A percentile compares a stretch with the other conserved stretches of the same genome.
These are phyloP conservation scores for Fraxinus excelsior DNA, from an alignment of 257 asterid genomes.

Conservation along the genomic window DNA sequence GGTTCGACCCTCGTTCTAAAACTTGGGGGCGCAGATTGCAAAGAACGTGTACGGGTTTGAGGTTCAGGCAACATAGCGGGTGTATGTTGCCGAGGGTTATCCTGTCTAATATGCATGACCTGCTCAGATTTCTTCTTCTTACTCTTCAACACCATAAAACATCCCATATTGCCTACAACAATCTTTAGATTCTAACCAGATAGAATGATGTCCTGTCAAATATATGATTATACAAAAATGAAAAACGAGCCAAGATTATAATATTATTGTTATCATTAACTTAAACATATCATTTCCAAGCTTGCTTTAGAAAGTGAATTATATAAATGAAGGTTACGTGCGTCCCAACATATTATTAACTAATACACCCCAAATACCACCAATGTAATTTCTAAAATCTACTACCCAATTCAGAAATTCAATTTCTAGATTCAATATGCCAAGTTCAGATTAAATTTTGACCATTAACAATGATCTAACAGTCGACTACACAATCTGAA, in stretches of 20 bases:
- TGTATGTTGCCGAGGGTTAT: constrained; percentile 59
- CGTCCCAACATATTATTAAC: not conserved
- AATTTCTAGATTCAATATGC: not conserved
- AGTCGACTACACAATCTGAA: not conserved
- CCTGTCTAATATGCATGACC: constrained; percentile 41
- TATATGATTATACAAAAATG: not conserved
- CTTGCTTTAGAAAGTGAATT: not conserved
- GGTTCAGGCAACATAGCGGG: constrained; percentile 84
- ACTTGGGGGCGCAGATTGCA: constrained; percentile 94
- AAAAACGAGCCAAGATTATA: constrained; percentile 1
- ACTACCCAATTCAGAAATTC: not conserved
- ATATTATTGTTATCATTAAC: constrained; percentile 3
- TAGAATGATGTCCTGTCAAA: constrained; percentile 34
- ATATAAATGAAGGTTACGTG: not conserved
- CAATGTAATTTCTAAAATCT: not conserved
- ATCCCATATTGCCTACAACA: constrained; percentile 59
- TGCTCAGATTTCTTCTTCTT: constrained; percentile 73
- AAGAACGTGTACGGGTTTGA: constrained; percentile 48
- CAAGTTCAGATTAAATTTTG: not conserved
- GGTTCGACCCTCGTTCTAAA: constrained; percentile 71
- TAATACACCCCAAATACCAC: not conserved
- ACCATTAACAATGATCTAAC: constrained; percentile 9
- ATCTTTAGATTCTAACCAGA: constrained; percentile 22
- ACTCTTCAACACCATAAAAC: constrained; percentile 68
- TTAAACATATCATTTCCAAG: not conserved